phyloP scores from a whole-genome alignment of 352 stramenopile genomes.

The Pythium folliculosum region DNA sequence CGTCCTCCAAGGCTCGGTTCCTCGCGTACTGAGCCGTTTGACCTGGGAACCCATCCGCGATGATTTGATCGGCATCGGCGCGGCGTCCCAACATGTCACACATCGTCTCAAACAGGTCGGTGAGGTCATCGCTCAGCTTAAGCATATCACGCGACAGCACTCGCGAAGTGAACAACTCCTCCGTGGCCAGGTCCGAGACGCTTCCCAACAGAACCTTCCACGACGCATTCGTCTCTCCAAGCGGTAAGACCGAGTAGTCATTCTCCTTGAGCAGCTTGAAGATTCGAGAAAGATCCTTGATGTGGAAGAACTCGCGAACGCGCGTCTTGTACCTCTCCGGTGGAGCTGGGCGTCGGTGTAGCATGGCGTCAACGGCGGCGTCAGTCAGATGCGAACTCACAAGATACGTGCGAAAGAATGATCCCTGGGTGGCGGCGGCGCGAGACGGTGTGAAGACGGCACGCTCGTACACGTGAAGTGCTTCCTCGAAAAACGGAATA shows the following conservation, averaged over 20 bases:
- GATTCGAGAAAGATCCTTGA: conserved; percentile 24
- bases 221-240: neutral
- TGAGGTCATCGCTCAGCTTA: conserved; percentile 33
- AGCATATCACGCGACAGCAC: conserved; percentile 37
- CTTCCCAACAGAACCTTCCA: conserved; percentile 8
- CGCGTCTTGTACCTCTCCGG: conserved; percentile 14
- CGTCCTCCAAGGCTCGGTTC: conserved; percentile 3
- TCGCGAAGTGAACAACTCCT: conserved; percentile 35
- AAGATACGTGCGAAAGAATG: conserved; percentile 31
- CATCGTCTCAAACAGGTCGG: conserved; percentile 28
- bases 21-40: neutral
- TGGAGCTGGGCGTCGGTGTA: conserved; percentile 9
- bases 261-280: conserved; percentile 31
- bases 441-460: conserved; percentile 37
- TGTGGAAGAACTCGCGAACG: conserved; percentile 27
- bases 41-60: conserved; percentile 6
- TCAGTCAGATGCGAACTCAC: conserved; percentile 31
- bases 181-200: conserved; percentile 17
- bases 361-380: conserved; percentile 26
- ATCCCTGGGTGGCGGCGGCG: conserved; percentile 26
- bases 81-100: conserved; percentile 25
- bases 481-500: conserved; percentile 15
- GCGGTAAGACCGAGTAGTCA: conserved; percentile 28
- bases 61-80: conserved; percentile 22
- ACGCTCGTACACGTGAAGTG: conserved; percentile 3